These are phyloP conservation scores for Jackrogersella multiformis DNA, from an alignment of 495 filamentous ascomycete species.

Conservation along the genomic window DNA sequence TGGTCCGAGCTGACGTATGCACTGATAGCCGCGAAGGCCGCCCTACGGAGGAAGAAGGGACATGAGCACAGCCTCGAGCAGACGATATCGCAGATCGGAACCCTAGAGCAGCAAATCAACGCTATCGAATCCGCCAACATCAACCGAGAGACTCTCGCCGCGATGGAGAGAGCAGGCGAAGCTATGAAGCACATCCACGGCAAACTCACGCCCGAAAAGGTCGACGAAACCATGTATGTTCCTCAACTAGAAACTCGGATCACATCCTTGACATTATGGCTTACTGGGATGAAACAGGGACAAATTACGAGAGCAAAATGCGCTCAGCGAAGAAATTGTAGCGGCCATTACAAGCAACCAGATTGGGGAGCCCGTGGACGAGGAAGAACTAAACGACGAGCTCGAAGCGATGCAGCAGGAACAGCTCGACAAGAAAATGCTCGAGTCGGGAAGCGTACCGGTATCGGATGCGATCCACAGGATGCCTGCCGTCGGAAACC, in stretches of 20 bases:
- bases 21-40: slow-evolving; percentile 79
- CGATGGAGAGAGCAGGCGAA: slow-evolving; percentile 87
- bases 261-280: slow-evolving; percentile 1
- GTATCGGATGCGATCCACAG: slow-evolving; percentile 74
- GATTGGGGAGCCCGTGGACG: slow-evolving; percentile 79
- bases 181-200: slow-evolving; percentile 95
- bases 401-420: slow-evolving; percentile 83
- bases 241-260: not conserved
- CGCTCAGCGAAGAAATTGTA: slow-evolving; percentile 90
- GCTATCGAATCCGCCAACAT: slow-evolving; percentile 98
- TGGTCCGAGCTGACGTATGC: slow-evolving; percentile 25
- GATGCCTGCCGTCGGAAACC: slow-evolving; percentile 75
- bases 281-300: slow-evolving; percentile 69
- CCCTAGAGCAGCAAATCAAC: slow-evolving; percentile 94
- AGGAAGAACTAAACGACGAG: slow-evolving; percentile 83
- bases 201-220: slow-evolving; percentile 88
- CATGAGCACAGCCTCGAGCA: slow-evolving; percentile 91
- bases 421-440: slow-evolving; percentile 91
- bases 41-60: slow-evolving; percentile 93
- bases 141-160: slow-evolving; percentile 93
- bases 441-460: slow-evolving; percentile 78
- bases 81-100: slow-evolving; percentile 86
- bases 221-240: slow-evolving; percentile 93
- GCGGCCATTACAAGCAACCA: slow-evolving; percentile 78
- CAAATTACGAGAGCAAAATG: slow-evolving; percentile 89